Evolutionary conservation across 176 grass and related monocot species (phyloP).

Genomic region (Cymbopogon citratus): DNA sequence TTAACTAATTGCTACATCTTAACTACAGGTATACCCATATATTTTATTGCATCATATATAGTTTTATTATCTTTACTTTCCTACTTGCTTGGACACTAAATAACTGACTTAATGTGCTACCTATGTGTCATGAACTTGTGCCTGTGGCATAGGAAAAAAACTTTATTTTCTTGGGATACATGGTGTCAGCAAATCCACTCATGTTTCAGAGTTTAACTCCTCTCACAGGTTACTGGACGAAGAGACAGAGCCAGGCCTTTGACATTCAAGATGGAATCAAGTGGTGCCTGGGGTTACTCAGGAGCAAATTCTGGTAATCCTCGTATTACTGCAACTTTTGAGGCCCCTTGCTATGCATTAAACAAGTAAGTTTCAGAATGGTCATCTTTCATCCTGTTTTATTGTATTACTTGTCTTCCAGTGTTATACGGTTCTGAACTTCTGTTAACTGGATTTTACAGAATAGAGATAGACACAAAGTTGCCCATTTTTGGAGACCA

Average conservation of each 20-base stretch:
- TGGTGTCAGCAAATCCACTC: neutral
- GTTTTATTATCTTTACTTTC: neutral
- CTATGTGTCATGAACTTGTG: neutral
- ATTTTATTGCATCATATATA: neutral
- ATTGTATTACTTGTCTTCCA: neutral
- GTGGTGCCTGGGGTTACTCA: constrained; percentile 89
- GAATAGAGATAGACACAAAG: constrained; percentile 98
- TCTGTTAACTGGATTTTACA: constrained; percentile 24
- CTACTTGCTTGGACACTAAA: neutral
- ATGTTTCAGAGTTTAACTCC: constrained; percentile 6
- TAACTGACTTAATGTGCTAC: neutral
- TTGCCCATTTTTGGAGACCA: constrained; percentile 85
- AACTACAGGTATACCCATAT: neutral
- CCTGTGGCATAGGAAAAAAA: neutral
- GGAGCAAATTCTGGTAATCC: constrained; percentile 84
- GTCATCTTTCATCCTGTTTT: neutral
- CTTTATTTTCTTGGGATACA: constrained; percentile 7
- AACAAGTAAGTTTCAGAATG: constrained; percentile 68
- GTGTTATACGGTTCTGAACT: neutral
- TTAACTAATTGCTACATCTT: neutral
- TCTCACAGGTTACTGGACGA: constrained; percentile 79
- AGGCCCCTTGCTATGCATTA: constrained; percentile 83
- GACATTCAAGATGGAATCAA: constrained; percentile 93
- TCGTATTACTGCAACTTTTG: constrained; percentile 69
- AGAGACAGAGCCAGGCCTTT: constrained; percentile 91